Percentiles rank a stretch among this genome's conserved stretches.
Conservation (phyloP, 2,329 filamentous ascomycete genomes). For the Fusarium pseudoanthophilum region DNA sequence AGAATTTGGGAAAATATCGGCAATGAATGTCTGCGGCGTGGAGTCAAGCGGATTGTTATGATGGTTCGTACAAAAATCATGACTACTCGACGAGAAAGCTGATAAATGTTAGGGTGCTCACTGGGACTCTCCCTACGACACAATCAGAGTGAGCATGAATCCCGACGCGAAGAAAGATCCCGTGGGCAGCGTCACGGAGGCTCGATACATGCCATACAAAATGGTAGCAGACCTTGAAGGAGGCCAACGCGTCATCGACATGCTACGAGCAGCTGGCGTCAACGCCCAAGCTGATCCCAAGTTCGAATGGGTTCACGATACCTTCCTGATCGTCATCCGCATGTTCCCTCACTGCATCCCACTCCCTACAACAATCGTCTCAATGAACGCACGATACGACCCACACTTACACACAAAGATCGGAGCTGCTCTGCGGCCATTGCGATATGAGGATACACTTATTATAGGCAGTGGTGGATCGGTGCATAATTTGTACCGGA, state of each 20-base stretch:
- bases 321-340: slow-evolving; percentile 72
- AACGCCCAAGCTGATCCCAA: slow-evolving; percentile 60
- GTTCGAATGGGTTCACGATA: slow-evolving; percentile 80
- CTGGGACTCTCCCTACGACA: slow-evolving; percentile 67
- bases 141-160: slow-evolving; percentile 70
- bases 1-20: slow-evolving; percentile 33
- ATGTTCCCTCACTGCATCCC: slow-evolving; percentile 74
- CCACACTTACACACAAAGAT: slow-evolving; percentile 33
- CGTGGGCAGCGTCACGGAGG: slow-evolving; percentile 72
- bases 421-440: slow-evolving; percentile 20
- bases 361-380: slow-evolving; percentile 61
- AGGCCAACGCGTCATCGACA: slow-evolving; percentile 58
- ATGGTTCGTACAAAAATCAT: slow-evolving; percentile 7
- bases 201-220: slow-evolving; percentile 71
- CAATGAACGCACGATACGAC: slow-evolving; percentile 36
- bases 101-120: slow-evolving; percentile 57
- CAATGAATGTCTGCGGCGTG: slow-evolving; percentile 23
- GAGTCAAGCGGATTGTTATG: slow-evolving; percentile 26
- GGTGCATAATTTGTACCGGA: slow-evolving; percentile 77
- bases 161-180: slow-evolving; percentile 69
- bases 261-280: slow-evolving; percentile 63
- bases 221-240: slow-evolving; percentile 69
- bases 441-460: slow-evolving; percentile 49
- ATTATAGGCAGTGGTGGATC: slow-evolving; percentile 70
- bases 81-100: fast-evolving